These are phyloP conservation scores for Sarocladium oryzae DNA, from an alignment of 2,329 filamentous ascomycete species.

Conservation along the genomic window DNA sequence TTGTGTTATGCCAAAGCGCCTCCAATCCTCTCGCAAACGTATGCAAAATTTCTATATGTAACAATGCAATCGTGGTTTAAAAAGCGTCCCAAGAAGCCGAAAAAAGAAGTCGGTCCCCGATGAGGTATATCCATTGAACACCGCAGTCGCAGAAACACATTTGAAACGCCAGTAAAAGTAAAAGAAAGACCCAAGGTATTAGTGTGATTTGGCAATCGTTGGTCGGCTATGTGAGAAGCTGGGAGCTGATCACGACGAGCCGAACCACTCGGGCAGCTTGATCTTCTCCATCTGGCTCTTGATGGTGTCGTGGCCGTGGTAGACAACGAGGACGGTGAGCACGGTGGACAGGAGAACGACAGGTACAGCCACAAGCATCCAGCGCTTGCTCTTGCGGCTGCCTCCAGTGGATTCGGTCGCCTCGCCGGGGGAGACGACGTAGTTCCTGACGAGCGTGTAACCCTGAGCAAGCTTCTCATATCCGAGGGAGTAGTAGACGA, in stretches of 20 bases:
- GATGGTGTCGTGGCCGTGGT: constrained; percentile 12
- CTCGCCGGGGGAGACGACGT: constrained; percentile 18
- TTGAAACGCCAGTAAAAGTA: neutral
- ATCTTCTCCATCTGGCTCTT: constrained; percentile 10
- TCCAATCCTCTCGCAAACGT: neutral
- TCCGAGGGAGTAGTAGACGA: constrained; percentile 42
- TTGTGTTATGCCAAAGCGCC: neutral
- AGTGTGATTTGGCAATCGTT: neutral
- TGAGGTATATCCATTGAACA: constrained; percentile 10
- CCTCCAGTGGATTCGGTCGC: constrained; percentile 13
- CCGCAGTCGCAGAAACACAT: neutral
- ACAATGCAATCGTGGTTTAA: neutral
- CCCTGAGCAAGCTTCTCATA: constrained; percentile 26
- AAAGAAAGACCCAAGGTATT: neutral
- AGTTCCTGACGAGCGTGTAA: constrained; percentile 17
- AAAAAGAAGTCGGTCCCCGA: neutral
- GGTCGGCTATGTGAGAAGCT: neutral
- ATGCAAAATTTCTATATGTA: neutral
- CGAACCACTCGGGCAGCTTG: constrained; percentile 10
- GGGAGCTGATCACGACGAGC: constrained; percentile 5
- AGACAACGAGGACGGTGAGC: constrained; percentile 18
- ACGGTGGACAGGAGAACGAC: constrained; percentile 20
- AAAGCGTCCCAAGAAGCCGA: neutral
- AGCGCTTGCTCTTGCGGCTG: constrained; percentile 10
- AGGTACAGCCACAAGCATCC: constrained; percentile 16